Base-by-base conservation (phyloP, 169 alveolate species). In the Cyclospora cayetanensis region DNA sequence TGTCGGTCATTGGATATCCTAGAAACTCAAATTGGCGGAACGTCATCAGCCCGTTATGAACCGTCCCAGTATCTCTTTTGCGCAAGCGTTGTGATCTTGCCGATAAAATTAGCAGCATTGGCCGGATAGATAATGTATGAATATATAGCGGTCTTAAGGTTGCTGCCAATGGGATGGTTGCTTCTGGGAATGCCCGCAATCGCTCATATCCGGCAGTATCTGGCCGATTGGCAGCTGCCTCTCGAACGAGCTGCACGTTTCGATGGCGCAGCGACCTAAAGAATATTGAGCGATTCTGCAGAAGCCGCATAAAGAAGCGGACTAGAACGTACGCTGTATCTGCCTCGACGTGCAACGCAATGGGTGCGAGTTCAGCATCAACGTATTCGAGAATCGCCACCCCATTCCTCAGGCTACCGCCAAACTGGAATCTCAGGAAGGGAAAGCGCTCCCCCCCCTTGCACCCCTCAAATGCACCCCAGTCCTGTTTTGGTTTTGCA, bases 271-370 rank as follows among this genome's bases (percentile, higher is more conserved):
- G 90, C 11, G 93, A 90, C 50, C 84, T 22, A 52, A 90, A 50
- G 82, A 74, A 90, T 2, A 90, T 68, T 27, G 68, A 76, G 27
- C 93, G 79, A 31, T 83, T 53, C 35, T 80, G 90, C 11, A 80
- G 39, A 31, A 80, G 74, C 92, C 72, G 66, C 63, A 88, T 77
- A 27, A 88, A 66, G 66, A 74, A 90, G 27, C 83, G 90, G n/a
- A 90, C 63, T 55, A 90, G 90, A 31, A 74, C 93, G 65, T 52
- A 90, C 7, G 90, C 63, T 20, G 93, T 90, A 43, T 90, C 93
- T n/a, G 86, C 79, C 82, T 90, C 93, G 9, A 90, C 70, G 43
- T 90, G 90, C 43, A 90, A 3, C 22, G 90, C 85, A 34, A 90
- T 42, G 34, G 93, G 93, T 5, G 93, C 53, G 25, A 90, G 90